Evolutionary conservation across 768 basidiomycete species (phyloP).

Genomic region (Leccinum truebloodii): DNA sequence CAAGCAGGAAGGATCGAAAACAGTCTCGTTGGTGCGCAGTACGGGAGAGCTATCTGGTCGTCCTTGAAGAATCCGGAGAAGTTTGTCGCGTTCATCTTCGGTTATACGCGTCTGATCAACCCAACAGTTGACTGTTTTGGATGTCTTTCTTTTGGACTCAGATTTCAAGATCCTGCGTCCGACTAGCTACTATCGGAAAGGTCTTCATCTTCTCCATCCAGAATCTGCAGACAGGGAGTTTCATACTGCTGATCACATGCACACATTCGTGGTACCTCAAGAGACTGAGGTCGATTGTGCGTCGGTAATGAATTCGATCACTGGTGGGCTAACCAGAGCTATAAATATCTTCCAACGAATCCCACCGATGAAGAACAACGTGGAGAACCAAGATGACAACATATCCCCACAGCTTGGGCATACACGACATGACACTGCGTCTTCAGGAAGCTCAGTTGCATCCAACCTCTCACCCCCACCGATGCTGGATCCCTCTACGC

Average conservation of each 20-base stretch:
- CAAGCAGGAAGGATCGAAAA: slow-evolving; percentile 57
- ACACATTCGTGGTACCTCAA: slow-evolving; percentile 20
- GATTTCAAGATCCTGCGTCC: slow-evolving; percentile 93
- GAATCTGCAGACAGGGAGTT: slow-evolving; percentile 31
- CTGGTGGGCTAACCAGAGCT: slow-evolving; percentile 44
- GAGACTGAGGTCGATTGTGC: slow-evolving; percentile 35
- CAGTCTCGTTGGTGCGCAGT: slow-evolving; percentile 88
- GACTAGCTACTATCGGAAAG: slow-evolving; percentile 83
- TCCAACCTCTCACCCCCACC: slow-evolving; percentile 46
- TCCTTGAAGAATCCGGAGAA: slow-evolving; percentile 83
- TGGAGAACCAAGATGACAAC: slow-evolving; percentile 7
- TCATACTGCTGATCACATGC: slow-evolving; percentile 18
- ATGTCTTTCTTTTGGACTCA: slow-evolving; percentile 89
- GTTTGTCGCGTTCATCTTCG: slow-evolving; percentile 40
- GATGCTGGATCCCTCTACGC: slow-evolving; percentile 84
- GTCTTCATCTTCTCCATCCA: slow-evolving; percentile 65
- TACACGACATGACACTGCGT: slow-evolving; percentile 19
- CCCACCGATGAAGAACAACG: slow-evolving; percentile 11
- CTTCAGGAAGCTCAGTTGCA: slow-evolving; percentile 39
- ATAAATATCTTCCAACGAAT: slow-evolving; percentile 39
- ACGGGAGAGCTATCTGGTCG: slow-evolving; percentile 88
- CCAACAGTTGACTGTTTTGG: slow-evolving; percentile 76
- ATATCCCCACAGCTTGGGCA: slow-evolving; percentile 3
- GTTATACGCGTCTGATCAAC: neutral
- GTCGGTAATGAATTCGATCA: slow-evolving; percentile 52